A percentile compares a stretch with the other conserved stretches of the same genome.
These are phyloP conservation scores for Sporisorium reilianum DNA, from an alignment of 1,284 basidiomycete genomes.

Conservation along the genomic window DNA sequence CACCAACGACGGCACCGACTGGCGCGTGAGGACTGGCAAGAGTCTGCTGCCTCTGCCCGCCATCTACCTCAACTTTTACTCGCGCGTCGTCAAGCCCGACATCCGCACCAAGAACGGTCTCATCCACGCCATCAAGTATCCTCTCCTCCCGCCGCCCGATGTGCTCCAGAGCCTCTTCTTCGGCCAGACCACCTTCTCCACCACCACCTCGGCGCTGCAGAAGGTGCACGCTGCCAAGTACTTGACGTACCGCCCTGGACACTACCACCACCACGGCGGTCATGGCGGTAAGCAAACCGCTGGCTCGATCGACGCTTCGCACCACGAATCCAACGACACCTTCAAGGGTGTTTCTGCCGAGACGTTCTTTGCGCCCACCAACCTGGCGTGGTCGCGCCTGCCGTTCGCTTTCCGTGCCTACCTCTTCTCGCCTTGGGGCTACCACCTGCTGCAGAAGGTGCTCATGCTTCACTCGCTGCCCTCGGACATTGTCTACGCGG, in stretches of 20 bases:
- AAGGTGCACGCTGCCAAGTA: slow-evolving; percentile 37
- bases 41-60: slow-evolving; percentile 69
- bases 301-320: slow-evolving; percentile 48
- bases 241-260: slow-evolving; percentile 70
- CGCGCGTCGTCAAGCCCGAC: slow-evolving; percentile 72
- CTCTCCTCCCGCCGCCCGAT: slow-evolving; percentile 76
- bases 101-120: slow-evolving; percentile 75
- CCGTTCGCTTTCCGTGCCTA: slow-evolving; percentile 75
- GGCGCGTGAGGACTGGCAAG: slow-evolving; percentile 75
- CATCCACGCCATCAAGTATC: slow-evolving; percentile 76
- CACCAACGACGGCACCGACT: slow-evolving; percentile 72
- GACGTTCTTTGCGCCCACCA: slow-evolving; percentile 78
- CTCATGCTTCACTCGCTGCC: slow-evolving; percentile 79
- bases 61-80: slow-evolving; percentile 75
- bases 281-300: slow-evolving; percentile 68
- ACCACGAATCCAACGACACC: slow-evolving; percentile 21
- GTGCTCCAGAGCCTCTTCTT: slow-evolving; percentile 76
- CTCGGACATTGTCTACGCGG: slow-evolving; percentile 74
- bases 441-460: slow-evolving; percentile 75
- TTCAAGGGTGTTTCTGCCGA: slow-evolving; percentile 73
- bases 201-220: slow-evolving; percentile 70
- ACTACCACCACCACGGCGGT: slow-evolving; percentile 70
- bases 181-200: slow-evolving; percentile 74
- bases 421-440: slow-evolving; percentile 79
- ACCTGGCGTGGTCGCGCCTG: slow-evolving; percentile 76